These are phyloP conservation scores for Escallonia rubra DNA, from an alignment of 129 eudicot genomes.

Conservation along the genomic window DNA sequence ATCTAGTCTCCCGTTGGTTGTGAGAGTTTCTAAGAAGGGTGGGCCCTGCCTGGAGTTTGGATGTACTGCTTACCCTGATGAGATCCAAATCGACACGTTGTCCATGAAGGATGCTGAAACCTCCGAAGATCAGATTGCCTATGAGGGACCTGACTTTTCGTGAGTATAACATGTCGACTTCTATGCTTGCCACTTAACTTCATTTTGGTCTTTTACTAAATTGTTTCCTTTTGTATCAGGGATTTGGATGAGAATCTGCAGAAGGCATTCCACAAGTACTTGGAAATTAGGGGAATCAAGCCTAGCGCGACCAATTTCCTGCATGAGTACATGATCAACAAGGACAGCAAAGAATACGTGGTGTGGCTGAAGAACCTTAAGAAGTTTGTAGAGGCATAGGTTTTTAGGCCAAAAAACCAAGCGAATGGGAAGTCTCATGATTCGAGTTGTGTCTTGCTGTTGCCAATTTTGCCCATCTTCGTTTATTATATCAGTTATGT, in stretches of 20 bases:
- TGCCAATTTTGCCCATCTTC: background rate
- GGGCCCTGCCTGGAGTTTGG: slow-evolving; percentile 66
- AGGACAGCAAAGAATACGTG: slow-evolving; percentile 67
- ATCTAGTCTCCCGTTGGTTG: slow-evolving; percentile 51
- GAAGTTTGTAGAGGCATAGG: slow-evolving; percentile 67
- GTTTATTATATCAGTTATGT: background rate
- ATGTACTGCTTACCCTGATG: slow-evolving; percentile 69
- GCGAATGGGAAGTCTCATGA: background rate
- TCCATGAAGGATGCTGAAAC: slow-evolving; percentile 55
- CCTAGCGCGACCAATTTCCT: slow-evolving; percentile 65
- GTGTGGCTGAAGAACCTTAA: slow-evolving; percentile 74
- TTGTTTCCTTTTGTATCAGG: slow-evolving; percentile 23
- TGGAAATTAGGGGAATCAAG: slow-evolving; percentile 82
- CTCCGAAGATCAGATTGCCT: slow-evolving; percentile 69
- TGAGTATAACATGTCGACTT: slow-evolving; percentile 28
- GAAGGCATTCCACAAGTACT: slow-evolving; percentile 86
- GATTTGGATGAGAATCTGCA: slow-evolving; percentile 90
- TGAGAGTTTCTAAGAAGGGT: slow-evolving; percentile 49
- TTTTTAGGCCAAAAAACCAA: background rate
- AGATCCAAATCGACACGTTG: slow-evolving; percentile 58
- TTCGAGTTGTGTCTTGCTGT: background rate
- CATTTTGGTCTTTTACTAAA: background rate
- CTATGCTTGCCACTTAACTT: background rate
- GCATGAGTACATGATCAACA: slow-evolving; percentile 80
- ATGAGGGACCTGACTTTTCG: slow-evolving; percentile 85